A percentile compares a stretch with the other conserved stretches of the same genome.
These are phyloP conservation scores for Neoboletus magnificus DNA, from an alignment of 768 basidiomycete species.

Conservation along the genomic window DNA sequence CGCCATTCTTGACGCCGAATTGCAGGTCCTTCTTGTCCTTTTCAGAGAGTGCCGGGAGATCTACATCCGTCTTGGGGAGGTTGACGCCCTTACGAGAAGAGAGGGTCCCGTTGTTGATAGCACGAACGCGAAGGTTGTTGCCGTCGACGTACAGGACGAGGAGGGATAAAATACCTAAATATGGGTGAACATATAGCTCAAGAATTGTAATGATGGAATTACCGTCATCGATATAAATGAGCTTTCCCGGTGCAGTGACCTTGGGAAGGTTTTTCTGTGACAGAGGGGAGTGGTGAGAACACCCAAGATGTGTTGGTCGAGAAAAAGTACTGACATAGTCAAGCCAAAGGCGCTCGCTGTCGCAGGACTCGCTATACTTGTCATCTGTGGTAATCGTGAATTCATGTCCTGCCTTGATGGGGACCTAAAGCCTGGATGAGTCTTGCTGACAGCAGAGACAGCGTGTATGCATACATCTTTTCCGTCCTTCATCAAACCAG, in stretches of 20 bases:
- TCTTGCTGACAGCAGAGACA: background rate
- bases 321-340: constrained; percentile 73
- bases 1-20: constrained; percentile 96
- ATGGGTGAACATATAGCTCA: constrained; percentile 1
- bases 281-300: background rate
- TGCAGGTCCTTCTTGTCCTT: constrained; percentile 96
- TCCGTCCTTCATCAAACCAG: constrained; percentile 85
- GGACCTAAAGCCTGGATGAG: constrained; percentile 47
- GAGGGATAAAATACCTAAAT: constrained; percentile 76
- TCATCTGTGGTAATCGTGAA: constrained; percentile 86
- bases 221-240: constrained; percentile 98
- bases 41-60: constrained; percentile 94
- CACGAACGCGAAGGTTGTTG: constrained; percentile 74
- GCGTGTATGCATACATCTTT: constrained; percentile 64
- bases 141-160: constrained; percentile 90
- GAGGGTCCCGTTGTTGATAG: constrained; percentile 87
- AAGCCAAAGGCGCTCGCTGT: constrained; percentile 83
- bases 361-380: constrained; percentile 73
- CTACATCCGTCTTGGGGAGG: constrained; percentile 95
- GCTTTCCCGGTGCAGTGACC: constrained; percentile 95
- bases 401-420: constrained; percentile 88
- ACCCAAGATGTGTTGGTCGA: background rate
- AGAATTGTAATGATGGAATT: constrained; percentile 6
- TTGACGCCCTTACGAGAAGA: constrained; percentile 99
- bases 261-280: constrained; percentile 83